A percentile compares a stretch with the other conserved stretches of the same genome.
Conservation (phyloP, 495 filamentous ascomycete species). For the Tuber brumale region DNA sequence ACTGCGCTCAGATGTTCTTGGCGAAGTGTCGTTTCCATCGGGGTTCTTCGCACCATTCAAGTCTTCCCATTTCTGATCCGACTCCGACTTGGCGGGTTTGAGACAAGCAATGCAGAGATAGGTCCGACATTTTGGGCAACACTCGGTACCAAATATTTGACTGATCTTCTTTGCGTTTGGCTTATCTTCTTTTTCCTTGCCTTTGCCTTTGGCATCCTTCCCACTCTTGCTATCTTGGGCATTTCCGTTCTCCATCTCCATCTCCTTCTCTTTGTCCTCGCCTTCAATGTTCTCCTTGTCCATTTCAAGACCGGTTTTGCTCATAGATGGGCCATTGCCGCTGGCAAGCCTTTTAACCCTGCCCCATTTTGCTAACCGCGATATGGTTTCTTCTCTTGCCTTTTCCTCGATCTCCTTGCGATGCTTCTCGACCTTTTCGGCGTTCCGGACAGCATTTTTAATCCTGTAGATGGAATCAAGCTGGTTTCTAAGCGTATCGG, state of each 20-base stretch:
- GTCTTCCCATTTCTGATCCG: conserved; percentile 1
- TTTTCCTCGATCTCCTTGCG: conserved; percentile 13
- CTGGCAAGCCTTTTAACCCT: conserved; percentile 16
- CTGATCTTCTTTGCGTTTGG: conserved; percentile 16
- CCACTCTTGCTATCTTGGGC: conserved; percentile 15
- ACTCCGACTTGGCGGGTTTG: conserved; percentile 17
- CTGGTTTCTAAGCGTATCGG: conserved; percentile 20
- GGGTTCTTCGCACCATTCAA: background rate
- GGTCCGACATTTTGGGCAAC: conserved; percentile 17
- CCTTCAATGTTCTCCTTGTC: conserved; percentile 1
- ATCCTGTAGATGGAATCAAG: conserved; percentile 23
- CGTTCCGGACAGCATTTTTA: conserved; percentile 6
- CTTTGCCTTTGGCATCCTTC: conserved; percentile 16
- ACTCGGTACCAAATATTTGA: conserved; percentile 18
- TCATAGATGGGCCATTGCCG: background rate
- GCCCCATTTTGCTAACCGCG: conserved; percentile 16
- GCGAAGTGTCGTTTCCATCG: background rate
- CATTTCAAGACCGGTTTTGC: background rate
- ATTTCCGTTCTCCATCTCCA: conserved; percentile 9
- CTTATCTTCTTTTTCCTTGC: conserved; percentile 6
- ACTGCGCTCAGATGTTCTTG: conserved; percentile 6
- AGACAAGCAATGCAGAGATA: conserved; percentile 27
- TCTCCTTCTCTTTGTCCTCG: conserved; percentile 8
- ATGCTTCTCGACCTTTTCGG: conserved; percentile 11
- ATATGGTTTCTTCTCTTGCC: conserved; percentile 12